phyloP scores from a whole-genome alignment of 805 yeast genomes.

The Lachancea sp. region DNA sequence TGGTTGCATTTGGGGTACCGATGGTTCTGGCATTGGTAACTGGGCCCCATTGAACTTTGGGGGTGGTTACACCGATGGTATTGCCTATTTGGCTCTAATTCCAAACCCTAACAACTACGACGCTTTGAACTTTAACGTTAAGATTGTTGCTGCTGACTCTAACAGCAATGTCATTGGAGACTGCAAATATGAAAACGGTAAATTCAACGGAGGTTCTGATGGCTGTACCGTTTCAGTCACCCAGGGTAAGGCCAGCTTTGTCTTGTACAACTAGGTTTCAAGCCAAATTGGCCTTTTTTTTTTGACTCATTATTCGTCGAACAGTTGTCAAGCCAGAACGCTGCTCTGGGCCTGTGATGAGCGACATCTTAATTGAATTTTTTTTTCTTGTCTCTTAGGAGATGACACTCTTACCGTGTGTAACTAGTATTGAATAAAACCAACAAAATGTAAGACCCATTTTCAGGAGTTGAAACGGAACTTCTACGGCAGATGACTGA shows the following conservation, averaged over 20 bases:
- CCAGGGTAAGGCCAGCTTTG: conserved; percentile 76
- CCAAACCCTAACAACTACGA: conserved; percentile 67
- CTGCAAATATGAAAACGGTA: conserved; percentile 76
- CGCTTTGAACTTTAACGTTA: conserved; percentile 56
- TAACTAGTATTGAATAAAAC: too few relatives aligned
- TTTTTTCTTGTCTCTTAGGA: background rate
- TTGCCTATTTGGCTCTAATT: conserved; percentile 62
- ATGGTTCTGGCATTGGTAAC: conserved; percentile 59
- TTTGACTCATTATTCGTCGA: background rate
- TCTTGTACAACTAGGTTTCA: conserved; percentile 43
- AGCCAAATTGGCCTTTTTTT: background rate
- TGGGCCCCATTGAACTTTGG: conserved; percentile 79
- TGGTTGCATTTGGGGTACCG: conserved; percentile 67
- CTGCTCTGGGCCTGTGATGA: background rate
- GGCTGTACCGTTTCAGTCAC: conserved; percentile 95
- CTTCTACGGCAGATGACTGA: too few relatives aligned
- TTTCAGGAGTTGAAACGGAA: too few relatives aligned
- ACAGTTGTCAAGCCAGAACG: background rate
- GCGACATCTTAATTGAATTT: too few relatives aligned
- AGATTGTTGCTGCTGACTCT: conserved; percentile 67
- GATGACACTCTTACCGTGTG: background rate
- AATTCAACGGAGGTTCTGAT: conserved; percentile 56
- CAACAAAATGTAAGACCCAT: too few relatives aligned
- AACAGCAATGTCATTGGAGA: conserved; percentile 56
- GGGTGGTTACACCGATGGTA: conserved; percentile 59